These are phyloP conservation scores for Ammopiptanthus mongolicus DNA, from an alignment of 306 rosid genomes.

Conservation along the genomic window DNA sequence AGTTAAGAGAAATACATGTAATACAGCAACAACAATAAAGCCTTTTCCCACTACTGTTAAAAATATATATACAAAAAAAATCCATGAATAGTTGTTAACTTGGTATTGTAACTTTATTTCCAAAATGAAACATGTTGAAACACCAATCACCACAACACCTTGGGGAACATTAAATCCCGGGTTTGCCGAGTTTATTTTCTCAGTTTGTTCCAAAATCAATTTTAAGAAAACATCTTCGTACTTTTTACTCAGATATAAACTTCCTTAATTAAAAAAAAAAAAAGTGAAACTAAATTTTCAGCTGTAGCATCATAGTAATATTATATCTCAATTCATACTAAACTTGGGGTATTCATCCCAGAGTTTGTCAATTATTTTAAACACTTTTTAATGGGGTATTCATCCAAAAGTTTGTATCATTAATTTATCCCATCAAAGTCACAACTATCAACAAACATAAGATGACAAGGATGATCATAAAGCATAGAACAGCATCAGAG, in stretches of 20 bases:
- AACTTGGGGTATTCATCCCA: background rate
- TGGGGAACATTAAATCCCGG: background rate
- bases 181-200: background rate
- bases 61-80: background rate
- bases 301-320: background rate
- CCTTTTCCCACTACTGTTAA: background rate
- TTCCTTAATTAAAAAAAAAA: background rate
- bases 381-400: background rate
- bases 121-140: too few species aligned
- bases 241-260: background rate
- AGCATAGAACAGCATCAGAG: background rate
- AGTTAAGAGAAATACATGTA: background rate
- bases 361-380: background rate
- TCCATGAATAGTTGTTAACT: background rate
- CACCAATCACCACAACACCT: too few species aligned
- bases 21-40: too few species aligned
- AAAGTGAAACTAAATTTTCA: background rate
- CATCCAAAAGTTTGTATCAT: background rate
- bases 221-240: background rate
- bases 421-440: slow-evolving; percentile 5
- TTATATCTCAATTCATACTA: background rate
- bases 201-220: background rate
- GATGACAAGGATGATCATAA: background rate
- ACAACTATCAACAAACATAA: background rate
- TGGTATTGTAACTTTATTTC: background rate